Base-by-base conservation (phyloP, 2,329 filamentous ascomycete species). In the Alternaria sp. region DNA sequence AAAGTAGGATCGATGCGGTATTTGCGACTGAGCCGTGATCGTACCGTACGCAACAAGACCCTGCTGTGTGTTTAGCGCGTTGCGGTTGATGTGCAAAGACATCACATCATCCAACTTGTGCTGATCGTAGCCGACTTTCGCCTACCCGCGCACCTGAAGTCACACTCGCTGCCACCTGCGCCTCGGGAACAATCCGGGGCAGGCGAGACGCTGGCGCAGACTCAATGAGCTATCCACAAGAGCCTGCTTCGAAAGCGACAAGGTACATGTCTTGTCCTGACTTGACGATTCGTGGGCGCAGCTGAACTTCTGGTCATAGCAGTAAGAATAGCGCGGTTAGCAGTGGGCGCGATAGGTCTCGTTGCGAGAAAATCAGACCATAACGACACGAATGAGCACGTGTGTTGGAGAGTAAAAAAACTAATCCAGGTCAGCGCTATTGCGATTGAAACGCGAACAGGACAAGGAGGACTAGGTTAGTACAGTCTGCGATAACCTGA, bases 291-390 rank as follows among this genome's bases (percentile, higher is more conserved):
- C 36, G 57, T 59, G 40, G 54, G 43, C 40, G 30, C 15, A 45
- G 36, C 54, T 47, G 54, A 62, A 62, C 59, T 59, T 62, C 59
- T 62, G 59, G 59, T 62, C 59, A 62, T 62, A 54, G 59, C 59
- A 62, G 59, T 7, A 26, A 28, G 19, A 44, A 45, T 19, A 62
- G 59, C 43, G 47, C 28, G 45, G 49, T 28, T 57, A 50, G 30
- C 17, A 40, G 40, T 50, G 44, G 45, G 12, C 36, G 40, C 15
- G 28, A 44, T 17, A 30, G 36, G 32, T 25, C 21, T 49, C 30
- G 45, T 32, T 26, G 30, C 45, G 47, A 10, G 26, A 32, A 17
- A 52, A 52, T 40, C 19, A 52, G 28, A 52, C 49, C 49, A 52
- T 21, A 32, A 40, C 19, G 49, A 52, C 9, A 52, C 49, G 30